A percentile compares a stretch with the other conserved stretches of the same genome.
Conservation (phyloP, 2,329 filamentous ascomycete genomes). For the Microcera coccophila region DNA sequence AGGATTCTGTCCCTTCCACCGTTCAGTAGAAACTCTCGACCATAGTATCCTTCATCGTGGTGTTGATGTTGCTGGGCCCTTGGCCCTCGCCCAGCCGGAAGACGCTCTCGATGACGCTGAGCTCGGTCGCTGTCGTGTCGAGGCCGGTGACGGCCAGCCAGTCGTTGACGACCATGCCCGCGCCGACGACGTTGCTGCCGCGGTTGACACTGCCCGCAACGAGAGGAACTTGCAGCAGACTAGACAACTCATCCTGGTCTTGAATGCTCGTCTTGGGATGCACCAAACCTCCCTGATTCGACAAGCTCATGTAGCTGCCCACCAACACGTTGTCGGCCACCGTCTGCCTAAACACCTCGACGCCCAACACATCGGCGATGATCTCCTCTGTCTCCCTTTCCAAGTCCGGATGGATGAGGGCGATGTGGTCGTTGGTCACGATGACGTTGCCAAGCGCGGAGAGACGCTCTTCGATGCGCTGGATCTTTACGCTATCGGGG, state of each 20-base stretch:
- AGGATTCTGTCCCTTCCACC: background rate
- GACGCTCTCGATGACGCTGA: conserved; percentile 93
- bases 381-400: conserved; percentile 99
- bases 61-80: conserved; percentile 74
- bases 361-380: conserved; percentile 86
- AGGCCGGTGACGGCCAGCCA: conserved; percentile 93
- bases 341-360: conserved; percentile 90
- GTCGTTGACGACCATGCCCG: conserved; percentile 62
- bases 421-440: conserved; percentile 93
- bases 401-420: conserved; percentile 90
- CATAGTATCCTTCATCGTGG: conserved; percentile 92
- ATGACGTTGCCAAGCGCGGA: conserved; percentile 97
- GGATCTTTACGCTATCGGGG: conserved; percentile 87
- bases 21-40: conserved; percentile 93
- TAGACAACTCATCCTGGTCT: conserved; percentile 95
- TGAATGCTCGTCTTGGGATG: conserved; percentile 96
- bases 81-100: conserved; percentile 89
- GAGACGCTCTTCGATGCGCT: conserved; percentile 94
- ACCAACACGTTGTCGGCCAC: conserved; percentile 96
- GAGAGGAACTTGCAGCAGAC: conserved; percentile 88
- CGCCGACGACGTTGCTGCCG: conserved; percentile 90
- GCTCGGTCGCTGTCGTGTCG: conserved; percentile 94
- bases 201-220: conserved; percentile 93
- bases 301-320: conserved; percentile 92
- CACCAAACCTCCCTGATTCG: conserved; percentile 93